These are phyloP conservation scores for Conidiobolus coronatus DNA, from an alignment of 371 early-diverging fungal species.

Conservation along the genomic window DNA sequence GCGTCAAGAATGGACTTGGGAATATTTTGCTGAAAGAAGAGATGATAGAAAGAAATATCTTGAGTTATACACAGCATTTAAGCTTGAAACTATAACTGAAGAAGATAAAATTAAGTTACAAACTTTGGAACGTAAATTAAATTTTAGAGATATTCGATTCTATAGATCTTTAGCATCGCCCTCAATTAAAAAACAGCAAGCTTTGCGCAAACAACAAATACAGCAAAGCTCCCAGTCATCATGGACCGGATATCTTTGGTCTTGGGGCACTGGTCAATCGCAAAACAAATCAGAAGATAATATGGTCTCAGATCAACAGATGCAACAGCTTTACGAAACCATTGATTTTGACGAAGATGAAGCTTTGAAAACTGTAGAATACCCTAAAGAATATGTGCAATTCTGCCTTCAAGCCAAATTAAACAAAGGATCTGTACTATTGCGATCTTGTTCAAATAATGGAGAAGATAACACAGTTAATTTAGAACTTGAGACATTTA, in stretches of 20 bases:
- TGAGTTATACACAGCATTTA: slow-evolving; percentile 39
- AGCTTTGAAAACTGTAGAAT: slow-evolving; percentile 33
- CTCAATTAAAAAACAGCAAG: slow-evolving; percentile 43
- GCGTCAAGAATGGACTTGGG: slow-evolving; percentile 70
- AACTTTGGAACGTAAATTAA: slow-evolving; percentile 47
- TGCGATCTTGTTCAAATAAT: slow-evolving; percentile 40
- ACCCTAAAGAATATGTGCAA: slow-evolving; percentile 57
- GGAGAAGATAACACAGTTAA: slow-evolving; percentile 37
- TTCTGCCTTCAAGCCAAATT: slow-evolving; percentile 41
- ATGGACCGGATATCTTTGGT: slow-evolving; percentile 25
- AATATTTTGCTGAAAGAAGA: slow-evolving; percentile 52
- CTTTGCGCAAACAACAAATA: slow-evolving; percentile 24
- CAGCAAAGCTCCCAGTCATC: neutral
- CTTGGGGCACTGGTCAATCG: slow-evolving; percentile 32
- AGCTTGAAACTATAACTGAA: slow-evolving; percentile 22
- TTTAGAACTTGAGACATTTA: slow-evolving; percentile 9
- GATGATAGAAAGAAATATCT: slow-evolving; percentile 66
- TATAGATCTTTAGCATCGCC: slow-evolving; percentile 67
- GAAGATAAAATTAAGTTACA: slow-evolving; percentile 25
- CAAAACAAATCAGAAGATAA: slow-evolving; percentile 11
- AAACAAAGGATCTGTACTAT: slow-evolving; percentile 62
- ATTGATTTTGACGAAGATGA: slow-evolving; percentile 83
- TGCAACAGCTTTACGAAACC: slow-evolving; percentile 72
- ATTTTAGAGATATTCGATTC: slow-evolving; percentile 72
- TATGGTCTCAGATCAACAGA: slow-evolving; percentile 42